These are phyloP conservation scores for Porcisia hertigi DNA, from an alignment of 208 protist species.

Conservation along the genomic window DNA sequence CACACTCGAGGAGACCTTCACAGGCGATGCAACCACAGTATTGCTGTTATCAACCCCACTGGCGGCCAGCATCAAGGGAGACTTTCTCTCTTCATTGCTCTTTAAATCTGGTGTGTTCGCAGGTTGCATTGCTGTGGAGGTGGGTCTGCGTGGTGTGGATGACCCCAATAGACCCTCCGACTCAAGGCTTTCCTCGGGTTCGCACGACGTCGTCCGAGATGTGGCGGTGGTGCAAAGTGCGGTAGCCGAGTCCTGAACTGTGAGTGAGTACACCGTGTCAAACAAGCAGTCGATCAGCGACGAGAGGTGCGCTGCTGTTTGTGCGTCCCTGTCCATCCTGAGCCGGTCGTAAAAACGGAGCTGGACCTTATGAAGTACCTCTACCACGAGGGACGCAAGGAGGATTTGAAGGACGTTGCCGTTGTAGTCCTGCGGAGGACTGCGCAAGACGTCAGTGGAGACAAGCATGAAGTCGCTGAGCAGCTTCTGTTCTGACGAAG, in stretches of 20 bases:
- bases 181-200: background rate
- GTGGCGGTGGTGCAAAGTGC: background rate
- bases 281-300: constrained; percentile 29
- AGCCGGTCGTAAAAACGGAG: constrained; percentile 20
- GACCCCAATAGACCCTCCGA: background rate
- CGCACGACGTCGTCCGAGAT: constrained; percentile 10
- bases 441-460: constrained; percentile 8
- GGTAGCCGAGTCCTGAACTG: background rate
- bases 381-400: constrained; percentile 31
- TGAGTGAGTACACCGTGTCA: constrained; percentile 4
- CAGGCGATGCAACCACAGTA: background rate
- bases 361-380: constrained; percentile 35
- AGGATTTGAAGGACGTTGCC: constrained; percentile 24
- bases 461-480: constrained; percentile 18
- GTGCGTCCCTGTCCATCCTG: constrained; percentile 10
- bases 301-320: constrained; percentile 20
- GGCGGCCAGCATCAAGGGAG: background rate
- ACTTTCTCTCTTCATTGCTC: background rate
- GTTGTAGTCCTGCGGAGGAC: constrained; percentile 9
- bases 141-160: background rate
- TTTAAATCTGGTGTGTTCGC: background rate
- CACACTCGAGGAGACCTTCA: background rate
- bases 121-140: background rate
- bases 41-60: background rate
- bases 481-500: constrained; percentile 13